Evolutionary conservation across 768 basidiomycete genomes (phyloP).

Genomic region (Leccinum disarticulatum): DNA sequence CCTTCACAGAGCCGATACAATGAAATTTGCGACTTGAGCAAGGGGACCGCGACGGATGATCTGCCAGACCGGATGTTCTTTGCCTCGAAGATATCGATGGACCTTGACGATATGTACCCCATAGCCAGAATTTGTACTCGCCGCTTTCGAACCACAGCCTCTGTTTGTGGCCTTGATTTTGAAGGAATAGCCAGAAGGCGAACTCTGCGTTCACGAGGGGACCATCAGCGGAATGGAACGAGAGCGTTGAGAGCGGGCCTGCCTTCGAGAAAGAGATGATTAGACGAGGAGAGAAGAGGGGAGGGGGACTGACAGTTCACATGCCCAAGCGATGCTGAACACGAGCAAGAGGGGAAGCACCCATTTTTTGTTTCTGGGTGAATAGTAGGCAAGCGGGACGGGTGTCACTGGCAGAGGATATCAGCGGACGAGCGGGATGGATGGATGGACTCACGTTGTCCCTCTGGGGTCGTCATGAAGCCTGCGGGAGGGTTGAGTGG

Average conservation of each 20-base stretch:
- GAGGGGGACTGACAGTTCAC: conserved; percentile 59
- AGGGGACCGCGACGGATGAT: too few relatives aligned
- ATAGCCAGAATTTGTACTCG: conserved; percentile 74
- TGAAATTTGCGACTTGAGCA: too few relatives aligned
- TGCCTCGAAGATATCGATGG: too few relatives aligned
- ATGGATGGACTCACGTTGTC: conserved; percentile 12
- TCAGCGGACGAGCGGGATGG: conserved; percentile 4
- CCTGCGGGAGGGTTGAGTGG: conserved; percentile 12
- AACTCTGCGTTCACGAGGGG: conserved; percentile 47
- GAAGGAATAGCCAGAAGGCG: conserved; percentile 80
- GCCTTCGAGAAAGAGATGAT: conserved; percentile 54
- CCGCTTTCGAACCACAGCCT: conserved; percentile 78
- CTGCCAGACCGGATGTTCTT: too few relatives aligned
- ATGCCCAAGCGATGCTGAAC: conserved; percentile 71
- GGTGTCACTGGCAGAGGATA: conserved; percentile 47
- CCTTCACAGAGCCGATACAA: too few relatives aligned
- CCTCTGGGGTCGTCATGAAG: conserved; percentile 10
- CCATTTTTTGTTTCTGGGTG: conserved; percentile 44
- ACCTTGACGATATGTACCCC: conserved; percentile 41
- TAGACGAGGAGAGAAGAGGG: conserved; percentile 3
- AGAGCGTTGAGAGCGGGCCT: too few relatives aligned
- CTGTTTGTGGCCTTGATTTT: conserved; percentile 70
- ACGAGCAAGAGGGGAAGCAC: conserved; percentile 70
- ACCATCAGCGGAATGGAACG: too few relatives aligned
- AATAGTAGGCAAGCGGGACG: conserved; percentile 55